A percentile compares a stretch with the other conserved stretches of the same genome.
These are phyloP conservation scores for Tulasnella sp. DNA, from an alignment of 768 basidiomycete genomes.

Conservation along the genomic window DNA sequence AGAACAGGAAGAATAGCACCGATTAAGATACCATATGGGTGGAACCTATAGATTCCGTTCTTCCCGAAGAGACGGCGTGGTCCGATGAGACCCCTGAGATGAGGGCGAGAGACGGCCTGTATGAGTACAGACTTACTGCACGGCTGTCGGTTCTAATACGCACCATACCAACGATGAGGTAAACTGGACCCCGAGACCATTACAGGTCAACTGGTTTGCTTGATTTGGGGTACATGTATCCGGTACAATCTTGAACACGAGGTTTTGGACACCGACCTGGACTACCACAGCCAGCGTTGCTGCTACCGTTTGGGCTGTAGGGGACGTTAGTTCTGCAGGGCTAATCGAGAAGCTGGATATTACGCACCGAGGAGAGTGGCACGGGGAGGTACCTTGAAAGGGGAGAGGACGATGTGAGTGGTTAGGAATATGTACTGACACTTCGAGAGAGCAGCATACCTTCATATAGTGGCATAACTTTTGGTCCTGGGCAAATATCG, in stretches of 20 bases:
- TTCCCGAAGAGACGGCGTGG: conserved; percentile 42
- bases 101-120: neutral
- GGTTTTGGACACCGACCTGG: conserved; percentile 40
- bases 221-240: conserved; percentile 41
- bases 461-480: neutral
- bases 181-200: conserved; percentile 39
- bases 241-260: conserved; percentile 38
- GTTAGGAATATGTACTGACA: neutral
- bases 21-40: conserved; percentile 40
- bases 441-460: neutral
- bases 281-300: conserved; percentile 37
- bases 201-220: conserved; percentile 39
- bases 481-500: neutral
- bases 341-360: neutral
- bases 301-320: conserved; percentile 41
- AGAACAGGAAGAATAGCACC: conserved; percentile 45
- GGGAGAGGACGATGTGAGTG: conserved; percentile 35
- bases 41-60: conserved; percentile 39
- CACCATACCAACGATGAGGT: conserved; percentile 44
- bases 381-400: conserved; percentile 47
- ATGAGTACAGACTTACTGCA: conserved; percentile 24
- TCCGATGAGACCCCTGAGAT: conserved; percentile 44
- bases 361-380: conserved; percentile 38
- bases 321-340: neutral
- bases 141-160: conserved; percentile 19